Percentiles rank a stretch among this genome's conserved stretches.
These are phyloP conservation scores for Dittrichia graveolens DNA, from an alignment of 129 eudicot species.

Conservation along the genomic window DNA sequence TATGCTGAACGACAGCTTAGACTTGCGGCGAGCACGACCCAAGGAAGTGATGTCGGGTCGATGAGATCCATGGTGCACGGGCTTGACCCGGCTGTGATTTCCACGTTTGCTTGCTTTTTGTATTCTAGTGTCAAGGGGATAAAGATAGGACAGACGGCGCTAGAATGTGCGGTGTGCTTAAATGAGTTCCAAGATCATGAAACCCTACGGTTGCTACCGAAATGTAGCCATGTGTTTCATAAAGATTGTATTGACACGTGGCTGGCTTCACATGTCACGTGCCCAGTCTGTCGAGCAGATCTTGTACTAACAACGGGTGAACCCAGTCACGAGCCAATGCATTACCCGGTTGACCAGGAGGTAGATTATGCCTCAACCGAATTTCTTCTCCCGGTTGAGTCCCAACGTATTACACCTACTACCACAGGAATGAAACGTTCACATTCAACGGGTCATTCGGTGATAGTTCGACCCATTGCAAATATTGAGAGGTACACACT, in stretches of 20 bases:
- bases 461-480: conserved; percentile 37
- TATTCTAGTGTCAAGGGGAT: conserved; percentile 59
- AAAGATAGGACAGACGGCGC: conserved; percentile 48
- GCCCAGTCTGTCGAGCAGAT: conserved; percentile 65
- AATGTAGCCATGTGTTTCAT: conserved; percentile 66
- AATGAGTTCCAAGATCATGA: conserved; percentile 64
- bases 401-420: not conserved
- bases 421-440: conserved; percentile 46
- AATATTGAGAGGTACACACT: conserved; percentile 60
- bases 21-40: conserved; percentile 10
- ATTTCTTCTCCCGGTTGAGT: conserved; percentile 23
- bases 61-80: conserved; percentile 48
- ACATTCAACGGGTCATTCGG: conserved; percentile 63
- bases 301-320: conserved; percentile 41
- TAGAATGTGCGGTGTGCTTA: conserved; percentile 70
- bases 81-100: conserved; percentile 50
- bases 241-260: conserved; percentile 58
- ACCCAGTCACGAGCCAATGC: not conserved
- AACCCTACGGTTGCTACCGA: conserved; percentile 53
- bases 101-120: conserved; percentile 44
- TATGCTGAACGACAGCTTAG: conserved; percentile 30
- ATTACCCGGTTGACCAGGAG: not conserved
- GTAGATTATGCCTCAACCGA: conserved; percentile 30
- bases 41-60: conserved; percentile 31
- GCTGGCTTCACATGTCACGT: conserved; percentile 60